phyloP scores from a whole-genome alignment of 1,284 basidiomycete species.

The Austroboletus novae-zelandiae region DNA sequence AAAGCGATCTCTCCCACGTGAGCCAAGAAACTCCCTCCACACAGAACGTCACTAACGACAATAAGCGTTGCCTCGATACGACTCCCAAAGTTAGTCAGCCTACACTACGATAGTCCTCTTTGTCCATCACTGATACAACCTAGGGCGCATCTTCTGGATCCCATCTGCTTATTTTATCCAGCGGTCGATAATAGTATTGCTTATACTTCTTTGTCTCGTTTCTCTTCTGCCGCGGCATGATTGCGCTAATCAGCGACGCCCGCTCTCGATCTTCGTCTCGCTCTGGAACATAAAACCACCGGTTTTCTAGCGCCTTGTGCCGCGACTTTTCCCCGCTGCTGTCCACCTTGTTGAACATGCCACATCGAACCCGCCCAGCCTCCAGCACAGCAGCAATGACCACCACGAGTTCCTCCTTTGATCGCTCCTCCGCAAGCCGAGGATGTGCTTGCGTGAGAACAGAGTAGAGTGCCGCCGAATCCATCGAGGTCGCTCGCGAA shows the following conservation, averaged over 20 bases:
- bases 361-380: slow-evolving; percentile 46
- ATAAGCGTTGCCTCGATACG: slow-evolving; percentile 23
- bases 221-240: slow-evolving; percentile 74
- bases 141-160: slow-evolving; percentile 54
- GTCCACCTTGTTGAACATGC: slow-evolving; percentile 71
- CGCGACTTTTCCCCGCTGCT: slow-evolving; percentile 51
- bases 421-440: slow-evolving; percentile 40
- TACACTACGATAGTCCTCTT: slow-evolving; percentile 4
- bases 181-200: slow-evolving; percentile 74
- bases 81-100: background rate
- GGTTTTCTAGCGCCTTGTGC: slow-evolving; percentile 53
- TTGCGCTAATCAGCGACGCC: slow-evolving; percentile 57
- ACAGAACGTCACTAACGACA: background rate
- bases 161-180: slow-evolving; percentile 62
- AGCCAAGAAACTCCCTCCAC: background rate
- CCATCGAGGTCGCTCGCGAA: slow-evolving; percentile 65
- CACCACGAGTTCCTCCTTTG: slow-evolving; percentile 47
- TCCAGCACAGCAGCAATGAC: slow-evolving; percentile 51
- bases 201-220: slow-evolving; percentile 76
- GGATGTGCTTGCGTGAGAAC: slow-evolving; percentile 54
- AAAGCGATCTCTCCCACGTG: background rate
- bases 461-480: slow-evolving; percentile 53
- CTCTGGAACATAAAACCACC: slow-evolving; percentile 78
- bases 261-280: slow-evolving; percentile 66
- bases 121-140: background rate